A percentile compares a stretch with the other conserved stretches of the same genome.
Conservation (phyloP, 495 filamentous ascomycete genomes). For the Podospora didyma region DNA sequence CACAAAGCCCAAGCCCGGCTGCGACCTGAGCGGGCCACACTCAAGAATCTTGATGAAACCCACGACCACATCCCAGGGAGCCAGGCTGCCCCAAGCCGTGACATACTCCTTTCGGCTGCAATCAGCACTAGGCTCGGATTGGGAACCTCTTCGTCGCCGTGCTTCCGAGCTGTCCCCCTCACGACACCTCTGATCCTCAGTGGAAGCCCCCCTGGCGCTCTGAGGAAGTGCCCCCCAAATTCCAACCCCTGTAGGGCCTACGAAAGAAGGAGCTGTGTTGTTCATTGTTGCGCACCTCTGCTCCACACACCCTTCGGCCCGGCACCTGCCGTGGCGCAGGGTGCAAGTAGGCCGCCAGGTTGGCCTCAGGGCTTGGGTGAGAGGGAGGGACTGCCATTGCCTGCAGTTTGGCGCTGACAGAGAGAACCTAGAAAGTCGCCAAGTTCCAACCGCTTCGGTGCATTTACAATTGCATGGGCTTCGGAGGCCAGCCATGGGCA, state of each 20-base stretch:
- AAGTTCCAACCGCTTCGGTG: background rate
- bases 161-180: background rate
- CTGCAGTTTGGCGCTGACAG: conserved; percentile 10
- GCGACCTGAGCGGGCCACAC: no score
- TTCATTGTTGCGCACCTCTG: background rate
- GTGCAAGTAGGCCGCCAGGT: background rate
- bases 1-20: no score
- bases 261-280: background rate
- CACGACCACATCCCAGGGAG: no score
- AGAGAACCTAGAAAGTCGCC: background rate
- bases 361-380: background rate
- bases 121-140: conserved; percentile 13
- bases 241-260: no score
- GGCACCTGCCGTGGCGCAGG: conserved; percentile 8
- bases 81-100: no score
- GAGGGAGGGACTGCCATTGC: background rate
- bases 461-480: no score
- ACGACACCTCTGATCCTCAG: background rate
- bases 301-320: conserved; percentile 9
- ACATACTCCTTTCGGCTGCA: no score
- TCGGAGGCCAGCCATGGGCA: no score
- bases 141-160: conserved; percentile 21
- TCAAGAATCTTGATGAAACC: no score
- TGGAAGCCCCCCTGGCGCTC: no score
- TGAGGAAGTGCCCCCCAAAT: no score